A percentile compares a stretch with the other conserved stretches of the same genome.
These are phyloP conservation scores for Backusella circina DNA, from an alignment of 192 early-diverging fungal species.

Conservation along the genomic window DNA sequence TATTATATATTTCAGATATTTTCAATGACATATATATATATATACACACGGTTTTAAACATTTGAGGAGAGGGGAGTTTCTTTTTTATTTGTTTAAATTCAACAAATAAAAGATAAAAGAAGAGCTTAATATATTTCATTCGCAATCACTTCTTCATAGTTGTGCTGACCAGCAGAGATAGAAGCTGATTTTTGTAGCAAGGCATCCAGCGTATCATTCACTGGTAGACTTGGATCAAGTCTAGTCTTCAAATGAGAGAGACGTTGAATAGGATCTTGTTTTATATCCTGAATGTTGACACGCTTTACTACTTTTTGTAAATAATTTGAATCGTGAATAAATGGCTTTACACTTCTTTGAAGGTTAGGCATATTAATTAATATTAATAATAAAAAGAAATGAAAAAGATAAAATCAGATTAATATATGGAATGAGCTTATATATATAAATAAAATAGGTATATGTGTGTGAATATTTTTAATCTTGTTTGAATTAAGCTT, in stretches of 20 bases:
- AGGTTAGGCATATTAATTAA: not conserved
- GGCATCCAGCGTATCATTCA: not conserved
- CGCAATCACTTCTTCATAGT: not conserved
- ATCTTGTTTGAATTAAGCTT: not conserved
- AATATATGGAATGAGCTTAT: not conserved
- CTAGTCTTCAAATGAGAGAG: not conserved
- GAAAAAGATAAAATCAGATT: not conserved
- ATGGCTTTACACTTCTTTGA: not conserved
- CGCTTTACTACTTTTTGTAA: not conserved
- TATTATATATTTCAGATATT: not conserved
- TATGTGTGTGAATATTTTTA: not conserved
- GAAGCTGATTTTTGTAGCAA: not conserved
- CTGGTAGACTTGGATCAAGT: not conserved
- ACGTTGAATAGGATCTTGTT: not conserved
- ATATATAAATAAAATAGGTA: not conserved
- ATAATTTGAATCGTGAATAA: constrained; percentile 1
- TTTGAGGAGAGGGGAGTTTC: not conserved
- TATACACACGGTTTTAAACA: not conserved
- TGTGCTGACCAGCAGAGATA: not conserved
- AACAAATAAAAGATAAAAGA: not conserved
- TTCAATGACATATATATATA: not conserved
- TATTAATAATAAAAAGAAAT: not conserved
- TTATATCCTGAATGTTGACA: not conserved
- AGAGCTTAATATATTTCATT: not conserved
- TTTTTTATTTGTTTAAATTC: not conserved